phyloP scores from a whole-genome alignment of 805 yeast species.

The Ogataea sp. region DNA sequence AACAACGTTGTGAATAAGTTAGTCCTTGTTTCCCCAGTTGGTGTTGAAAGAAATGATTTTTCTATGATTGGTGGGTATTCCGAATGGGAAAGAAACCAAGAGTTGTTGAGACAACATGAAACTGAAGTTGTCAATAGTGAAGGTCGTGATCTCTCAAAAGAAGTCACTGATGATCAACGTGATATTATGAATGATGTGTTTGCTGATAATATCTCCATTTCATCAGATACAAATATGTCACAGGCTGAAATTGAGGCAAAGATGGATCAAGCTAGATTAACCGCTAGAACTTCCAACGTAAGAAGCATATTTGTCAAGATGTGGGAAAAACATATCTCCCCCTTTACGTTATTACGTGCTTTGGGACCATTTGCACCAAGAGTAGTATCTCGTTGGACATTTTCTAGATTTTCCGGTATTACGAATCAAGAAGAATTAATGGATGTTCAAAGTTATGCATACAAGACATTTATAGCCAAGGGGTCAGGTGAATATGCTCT shows the following conservation, averaged over 20 bases:
- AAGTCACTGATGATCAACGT: constrained; percentile 13
- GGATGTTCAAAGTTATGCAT: constrained; percentile 45
- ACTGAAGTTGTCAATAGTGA: constrained; percentile 13
- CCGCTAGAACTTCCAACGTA: constrained; percentile 20
- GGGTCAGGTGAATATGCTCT: constrained; percentile 63
- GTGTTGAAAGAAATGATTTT: constrained; percentile 58
- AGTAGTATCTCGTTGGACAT: constrained; percentile 46
- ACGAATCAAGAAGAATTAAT: constrained; percentile 23
- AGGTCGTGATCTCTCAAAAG: constrained; percentile 26
- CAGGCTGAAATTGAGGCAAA: constrained; percentile 9
- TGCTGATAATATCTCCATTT: constrained; percentile 4
- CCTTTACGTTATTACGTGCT: constrained; percentile 41
- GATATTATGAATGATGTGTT: neutral
- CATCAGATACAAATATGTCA: constrained; percentile 2
- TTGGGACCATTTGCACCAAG: constrained; percentile 49
- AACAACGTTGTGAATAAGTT: constrained; percentile 35
- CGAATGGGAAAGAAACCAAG: constrained; percentile 2
- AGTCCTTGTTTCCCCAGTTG: constrained; percentile 66
- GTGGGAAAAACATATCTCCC: constrained; percentile 51
- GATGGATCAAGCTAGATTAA: constrained; percentile 21
- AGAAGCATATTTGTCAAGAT: constrained; percentile 15
- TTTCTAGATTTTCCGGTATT: constrained; percentile 31
- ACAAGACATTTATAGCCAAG: constrained; percentile 40
- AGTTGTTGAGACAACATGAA: constrained; percentile 4
- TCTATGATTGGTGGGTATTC: constrained; percentile 24